Percentiles rank a stretch among this genome's conserved stretches.
Conservation (phyloP, 495 filamentous ascomycete genomes). For the Penicillium atrosanguineum region DNA sequence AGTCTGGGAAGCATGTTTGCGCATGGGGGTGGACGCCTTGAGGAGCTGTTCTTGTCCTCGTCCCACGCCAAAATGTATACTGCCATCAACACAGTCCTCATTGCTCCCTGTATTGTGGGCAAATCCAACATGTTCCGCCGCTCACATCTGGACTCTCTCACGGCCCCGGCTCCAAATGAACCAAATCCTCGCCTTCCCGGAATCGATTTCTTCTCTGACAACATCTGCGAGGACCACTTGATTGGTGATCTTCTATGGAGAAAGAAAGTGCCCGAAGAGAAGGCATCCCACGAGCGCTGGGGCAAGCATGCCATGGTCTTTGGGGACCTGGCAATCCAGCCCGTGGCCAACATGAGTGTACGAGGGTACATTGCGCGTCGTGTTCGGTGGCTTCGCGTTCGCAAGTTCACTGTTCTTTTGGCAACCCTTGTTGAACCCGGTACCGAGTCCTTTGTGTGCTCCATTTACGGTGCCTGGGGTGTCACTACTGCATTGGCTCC, state of each 20-base stretch:
- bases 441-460: constrained; percentile 85
- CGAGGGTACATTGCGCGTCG: constrained; percentile 77
- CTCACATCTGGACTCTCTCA: constrained; percentile 81
- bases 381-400: constrained; percentile 85
- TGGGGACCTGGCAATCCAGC: constrained; percentile 86
- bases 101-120: constrained; percentile 92
- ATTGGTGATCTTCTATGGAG: constrained; percentile 92
- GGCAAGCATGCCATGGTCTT: constrained; percentile 80
- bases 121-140: constrained; percentile 98
- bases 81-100: constrained; percentile 87
- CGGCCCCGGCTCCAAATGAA: constrained; percentile 43
- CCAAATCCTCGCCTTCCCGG: constrained; percentile 52
- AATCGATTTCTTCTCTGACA: constrained; percentile 88
- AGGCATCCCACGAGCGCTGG: constrained; percentile 45
- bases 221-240: constrained; percentile 97
- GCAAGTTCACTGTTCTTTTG: constrained; percentile 87
- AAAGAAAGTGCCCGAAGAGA: constrained; percentile 44
- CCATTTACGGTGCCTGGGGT: constrained; percentile 73
- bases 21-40: constrained; percentile 75
- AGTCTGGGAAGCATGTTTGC: constrained; percentile 23
- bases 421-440: constrained; percentile 94
- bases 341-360: constrained; percentile 78
- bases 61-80: constrained; percentile 98
- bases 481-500: constrained; percentile 66
- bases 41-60: constrained; percentile 91